phyloP scores from a whole-genome alignment of 805 yeast species.

The Metschnikowia orientalis region DNA sequence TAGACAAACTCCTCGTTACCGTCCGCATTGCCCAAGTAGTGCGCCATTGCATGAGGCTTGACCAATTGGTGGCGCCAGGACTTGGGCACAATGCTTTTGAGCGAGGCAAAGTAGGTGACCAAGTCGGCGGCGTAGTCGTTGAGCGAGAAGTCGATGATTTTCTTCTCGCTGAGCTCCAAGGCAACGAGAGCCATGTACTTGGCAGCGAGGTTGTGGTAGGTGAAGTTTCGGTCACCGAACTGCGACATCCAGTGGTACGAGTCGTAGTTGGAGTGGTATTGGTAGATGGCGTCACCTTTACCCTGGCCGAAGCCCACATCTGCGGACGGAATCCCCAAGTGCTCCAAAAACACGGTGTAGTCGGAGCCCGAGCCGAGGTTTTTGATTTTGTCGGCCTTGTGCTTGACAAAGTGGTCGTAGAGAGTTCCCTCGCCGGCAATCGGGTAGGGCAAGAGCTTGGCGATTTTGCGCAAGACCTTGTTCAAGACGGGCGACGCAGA shows the following conservation, averaged over 20 bases:
- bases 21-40: constrained; percentile 9
- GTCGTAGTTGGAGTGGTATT: constrained; percentile 57
- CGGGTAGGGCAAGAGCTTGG: constrained; percentile 17
- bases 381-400: constrained; percentile 26
- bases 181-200: constrained; percentile 55
- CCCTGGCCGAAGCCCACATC: constrained; percentile 32
- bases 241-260: constrained; percentile 51
- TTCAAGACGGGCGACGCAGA: constrained; percentile 57
- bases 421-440: constrained; percentile 22
- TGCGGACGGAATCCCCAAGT: constrained; percentile 63
- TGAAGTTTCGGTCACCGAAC: constrained; percentile 49
- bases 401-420: constrained; percentile 45
- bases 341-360: constrained; percentile 57
- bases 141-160: constrained; percentile 48
- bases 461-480: constrained; percentile 40
- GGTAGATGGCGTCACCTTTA: constrained; percentile 47
- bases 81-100: constrained; percentile 28
- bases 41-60: constrained; percentile 4
- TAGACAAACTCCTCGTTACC: constrained; percentile 12
- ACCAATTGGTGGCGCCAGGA: constrained; percentile 28
- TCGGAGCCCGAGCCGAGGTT: constrained; percentile 36
- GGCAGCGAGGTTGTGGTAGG: constrained; percentile 52
- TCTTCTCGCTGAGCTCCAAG: constrained; percentile 53
- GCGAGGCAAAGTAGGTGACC: constrained; percentile 30
- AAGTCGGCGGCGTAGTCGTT: constrained; percentile 46